phyloP scores from a whole-genome alignment of 2,329 filamentous ascomycete species.

The Ceratocystis harringtonii region DNA sequence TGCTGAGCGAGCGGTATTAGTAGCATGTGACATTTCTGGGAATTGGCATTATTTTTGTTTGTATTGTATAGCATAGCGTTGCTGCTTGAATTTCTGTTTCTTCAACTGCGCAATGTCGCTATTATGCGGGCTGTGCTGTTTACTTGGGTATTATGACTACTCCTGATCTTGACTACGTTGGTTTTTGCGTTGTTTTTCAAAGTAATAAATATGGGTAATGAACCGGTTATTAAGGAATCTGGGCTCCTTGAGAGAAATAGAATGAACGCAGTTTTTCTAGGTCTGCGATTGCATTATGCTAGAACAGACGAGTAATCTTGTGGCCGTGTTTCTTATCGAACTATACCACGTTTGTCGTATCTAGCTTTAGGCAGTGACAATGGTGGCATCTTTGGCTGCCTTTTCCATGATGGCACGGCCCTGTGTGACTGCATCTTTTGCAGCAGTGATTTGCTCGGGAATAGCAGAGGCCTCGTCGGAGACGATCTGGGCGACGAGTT shows the following conservation, averaged over 20 bases:
- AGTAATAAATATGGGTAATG: background rate
- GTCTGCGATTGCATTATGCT: background rate
- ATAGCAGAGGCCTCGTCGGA: conserved; percentile 34
- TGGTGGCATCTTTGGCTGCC: conserved; percentile 7
- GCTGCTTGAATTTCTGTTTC: background rate
- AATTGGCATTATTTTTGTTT: background rate
- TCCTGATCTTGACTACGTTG: background rate
- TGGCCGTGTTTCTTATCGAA: background rate
- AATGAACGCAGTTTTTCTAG: background rate
- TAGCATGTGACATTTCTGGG: background rate
- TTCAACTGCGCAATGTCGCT: background rate
- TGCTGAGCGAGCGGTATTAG: background rate
- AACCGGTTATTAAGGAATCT: background rate
- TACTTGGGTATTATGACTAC: background rate
- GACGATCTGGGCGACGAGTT: conserved; percentile 63
- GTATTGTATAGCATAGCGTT: background rate
- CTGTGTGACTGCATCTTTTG: conserved; percentile 37
- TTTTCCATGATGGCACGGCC: conserved; percentile 28
- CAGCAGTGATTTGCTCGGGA: conserved; percentile 38
- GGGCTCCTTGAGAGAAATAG: background rate
- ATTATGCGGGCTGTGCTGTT: background rate
- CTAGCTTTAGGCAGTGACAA: conserved; percentile 11
- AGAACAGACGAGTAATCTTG: background rate
- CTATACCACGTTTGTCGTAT: background rate
- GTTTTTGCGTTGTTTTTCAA: background rate